Conservation (phyloP, 2,329 filamentous ascomycete species). For the Teratosphaeria pseudoeucalypti region DNA sequence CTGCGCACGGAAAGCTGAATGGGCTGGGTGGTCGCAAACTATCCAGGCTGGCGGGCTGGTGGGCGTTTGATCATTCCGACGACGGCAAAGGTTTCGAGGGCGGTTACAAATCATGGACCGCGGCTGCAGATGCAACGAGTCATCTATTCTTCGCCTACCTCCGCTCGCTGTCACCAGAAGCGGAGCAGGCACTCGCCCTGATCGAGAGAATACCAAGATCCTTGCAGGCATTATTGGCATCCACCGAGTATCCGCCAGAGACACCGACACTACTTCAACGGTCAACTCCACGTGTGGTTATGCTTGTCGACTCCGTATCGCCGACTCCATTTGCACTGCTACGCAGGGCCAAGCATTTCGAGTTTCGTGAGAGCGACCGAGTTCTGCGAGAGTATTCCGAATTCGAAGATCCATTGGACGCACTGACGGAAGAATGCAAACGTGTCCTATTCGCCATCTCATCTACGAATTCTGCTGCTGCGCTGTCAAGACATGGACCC, state of each 20-base stretch:
- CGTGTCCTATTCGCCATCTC: constrained; percentile 85
- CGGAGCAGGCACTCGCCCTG: constrained; percentile 55
- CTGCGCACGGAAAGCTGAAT: constrained; percentile 86
- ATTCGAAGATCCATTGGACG: constrained; percentile 78
- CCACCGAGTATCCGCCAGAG: constrained; percentile 88
- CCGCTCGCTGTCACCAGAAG: constrained; percentile 75
- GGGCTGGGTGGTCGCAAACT: constrained; percentile 88
- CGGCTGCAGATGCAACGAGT: constrained; percentile 88
- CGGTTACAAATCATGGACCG: constrained; percentile 81
- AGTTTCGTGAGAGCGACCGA: constrained; percentile 80
- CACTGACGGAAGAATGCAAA: constrained; percentile 85
- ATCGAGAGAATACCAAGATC: constrained; percentile 84
- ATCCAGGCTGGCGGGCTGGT: constrained; percentile 93
- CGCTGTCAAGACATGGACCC: constrained; percentile 42
- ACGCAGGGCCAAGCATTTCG: constrained; percentile 84
- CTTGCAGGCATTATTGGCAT: constrained; percentile 77
- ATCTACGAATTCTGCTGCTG: constrained; percentile 73
- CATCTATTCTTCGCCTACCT: constrained; percentile 98
- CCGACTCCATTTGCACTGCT: constrained; percentile 87
- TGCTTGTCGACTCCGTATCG: constrained; percentile 93
- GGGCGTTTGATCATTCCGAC: constrained; percentile 90
- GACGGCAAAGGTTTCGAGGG: constrained; percentile 86
- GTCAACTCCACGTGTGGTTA: constrained; percentile 77
- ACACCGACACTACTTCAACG: constrained; percentile 66
- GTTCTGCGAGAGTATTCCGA: constrained; percentile 78